These are phyloP conservation scores for Hyphodiscus hymeniophilus DNA, from an alignment of 495 filamentous ascomycete genomes.

Conservation along the genomic window DNA sequence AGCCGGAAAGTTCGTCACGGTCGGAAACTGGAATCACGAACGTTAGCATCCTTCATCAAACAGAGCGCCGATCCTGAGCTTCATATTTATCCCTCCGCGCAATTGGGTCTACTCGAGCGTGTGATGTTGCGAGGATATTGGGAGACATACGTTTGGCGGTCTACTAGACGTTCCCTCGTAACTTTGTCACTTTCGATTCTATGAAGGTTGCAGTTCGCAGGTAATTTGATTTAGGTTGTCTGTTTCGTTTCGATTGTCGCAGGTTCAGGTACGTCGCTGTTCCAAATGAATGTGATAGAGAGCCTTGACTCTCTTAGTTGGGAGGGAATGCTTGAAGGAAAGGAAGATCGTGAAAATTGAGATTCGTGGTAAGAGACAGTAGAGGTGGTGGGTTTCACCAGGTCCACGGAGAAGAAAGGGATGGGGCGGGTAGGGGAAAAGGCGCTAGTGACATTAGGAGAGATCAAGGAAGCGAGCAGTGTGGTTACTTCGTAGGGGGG, in stretches of 20 bases:
- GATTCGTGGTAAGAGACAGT: constrained; percentile 3
- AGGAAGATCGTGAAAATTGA: constrained; percentile 7
- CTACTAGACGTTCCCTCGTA: constrained; percentile 6
- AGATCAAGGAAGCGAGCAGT: background rate
- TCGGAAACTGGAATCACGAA: background rate
- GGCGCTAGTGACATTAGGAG: constrained; percentile 17
- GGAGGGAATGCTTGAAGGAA: constrained; percentile 24
- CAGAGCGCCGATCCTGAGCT: constrained; percentile 1
- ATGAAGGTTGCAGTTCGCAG: constrained; percentile 2
- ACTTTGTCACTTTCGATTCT: background rate
- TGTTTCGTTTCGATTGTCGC: constrained; percentile 7
- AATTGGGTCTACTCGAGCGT: background rate
- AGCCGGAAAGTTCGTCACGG: background rate
- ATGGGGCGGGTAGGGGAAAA: constrained; percentile 26
- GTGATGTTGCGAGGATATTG: background rate
- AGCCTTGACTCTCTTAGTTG: constrained; percentile 39
- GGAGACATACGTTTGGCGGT: constrained; percentile 10
- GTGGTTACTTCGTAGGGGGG: too few species aligned
- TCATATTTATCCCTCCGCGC: background rate
- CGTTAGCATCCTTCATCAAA: constrained; percentile 2
- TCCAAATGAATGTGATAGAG: constrained; percentile 57
- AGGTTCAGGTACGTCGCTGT: constrained; percentile 17
- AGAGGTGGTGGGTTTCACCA: constrained; percentile 10
- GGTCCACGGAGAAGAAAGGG: constrained; percentile 28
- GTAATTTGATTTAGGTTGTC: background rate